Evolutionary conservation across 2,329 filamentous ascomycete species (phyloP).

Genomic region (Colletotrichum simmondsii): DNA sequence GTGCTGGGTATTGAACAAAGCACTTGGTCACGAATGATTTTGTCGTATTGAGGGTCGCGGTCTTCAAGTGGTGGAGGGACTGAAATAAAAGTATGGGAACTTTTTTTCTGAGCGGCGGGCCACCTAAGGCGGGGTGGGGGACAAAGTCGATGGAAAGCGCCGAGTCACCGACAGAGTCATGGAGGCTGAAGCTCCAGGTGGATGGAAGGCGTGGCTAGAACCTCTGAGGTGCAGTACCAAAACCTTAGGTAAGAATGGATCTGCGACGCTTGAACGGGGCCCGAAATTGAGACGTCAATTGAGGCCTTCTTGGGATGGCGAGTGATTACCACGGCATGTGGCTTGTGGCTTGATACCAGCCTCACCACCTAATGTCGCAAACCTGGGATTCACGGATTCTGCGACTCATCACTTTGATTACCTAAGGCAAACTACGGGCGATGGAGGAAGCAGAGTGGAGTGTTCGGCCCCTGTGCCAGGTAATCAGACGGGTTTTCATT

Average conservation of each 20-base stretch:
- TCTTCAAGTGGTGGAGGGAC: conserved; percentile 3
- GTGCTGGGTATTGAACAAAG: conserved; percentile 1
- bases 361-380: background rate
- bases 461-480: conserved; percentile 3
- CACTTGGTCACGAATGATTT: conserved; percentile 7
- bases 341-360: conserved; percentile 13
- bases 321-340: conserved; percentile 8
- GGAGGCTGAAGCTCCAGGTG: conserved; percentile 14
- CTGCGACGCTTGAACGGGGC: background rate
- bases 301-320: background rate
- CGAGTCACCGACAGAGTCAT: conserved; percentile 32
- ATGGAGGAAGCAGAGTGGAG: conserved; percentile 7
- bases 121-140: conserved; percentile 33
- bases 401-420: conserved; percentile 11
- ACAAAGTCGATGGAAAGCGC: conserved; percentile 28
- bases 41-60: conserved; percentile 16
- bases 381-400: background rate
- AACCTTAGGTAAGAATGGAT: conserved; percentile 16
- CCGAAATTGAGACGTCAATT: conserved; percentile 1
- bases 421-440: background rate
- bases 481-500: conserved; percentile 32
- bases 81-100: conserved; percentile 22
- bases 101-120: conserved; percentile 33
- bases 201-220: conserved; percentile 23
- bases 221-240: background rate